A percentile compares a stretch with the other conserved stretches of the same genome.
Evolutionary conservation across 352 stramenopile genomes (phyloP).

Genomic region (Pythium brassicae): DNA sequence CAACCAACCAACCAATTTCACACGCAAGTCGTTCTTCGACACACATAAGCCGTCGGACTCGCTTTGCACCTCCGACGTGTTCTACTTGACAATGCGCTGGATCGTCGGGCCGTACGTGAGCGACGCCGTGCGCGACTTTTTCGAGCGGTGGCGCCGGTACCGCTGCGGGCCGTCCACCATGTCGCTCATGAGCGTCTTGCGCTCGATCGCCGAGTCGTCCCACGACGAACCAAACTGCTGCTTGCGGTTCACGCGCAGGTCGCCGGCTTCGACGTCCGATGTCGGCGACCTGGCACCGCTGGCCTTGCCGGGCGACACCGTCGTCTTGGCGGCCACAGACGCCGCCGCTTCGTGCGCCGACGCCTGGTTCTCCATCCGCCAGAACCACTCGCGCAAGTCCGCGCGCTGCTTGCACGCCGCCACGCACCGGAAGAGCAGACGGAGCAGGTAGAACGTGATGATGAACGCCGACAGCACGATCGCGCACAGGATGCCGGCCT

Average conservation of each 20-base stretch:
- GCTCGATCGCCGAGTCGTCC: conserved; percentile 76
- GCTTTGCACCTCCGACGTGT: too few species aligned
- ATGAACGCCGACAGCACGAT: conserved; percentile 66
- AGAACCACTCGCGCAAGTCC: conserved; percentile 75
- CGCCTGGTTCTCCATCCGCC: conserved; percentile 41
- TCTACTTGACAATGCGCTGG: conserved; percentile 11
- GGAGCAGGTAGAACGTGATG: conserved; percentile 70
- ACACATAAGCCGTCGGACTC: too few species aligned
- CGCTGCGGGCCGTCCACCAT: conserved; percentile 38
- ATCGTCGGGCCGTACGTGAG: conserved; percentile 10
- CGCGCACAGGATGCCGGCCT: conserved; percentile 71
- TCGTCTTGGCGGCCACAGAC: conserved; percentile 1
- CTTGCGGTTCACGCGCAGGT: conserved; percentile 59
- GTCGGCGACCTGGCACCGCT: not conserved
- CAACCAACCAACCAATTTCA: too few species aligned
- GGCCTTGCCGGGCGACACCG: not conserved
- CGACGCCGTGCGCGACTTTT: conserved; percentile 19
- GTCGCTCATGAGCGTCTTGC: conserved; percentile 71
- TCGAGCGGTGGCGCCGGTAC: conserved; percentile 28
- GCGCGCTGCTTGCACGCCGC: conserved; percentile 66
- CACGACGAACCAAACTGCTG: conserved; percentile 74
- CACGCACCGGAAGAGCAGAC: conserved; percentile 65
- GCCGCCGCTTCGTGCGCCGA: conserved; percentile 10
- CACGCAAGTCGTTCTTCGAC: too few species aligned
- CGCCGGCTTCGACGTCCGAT: conserved; percentile 18